Percentiles rank a stretch among this genome's conserved stretches.
Evolutionary conservation across 306 rosid genomes (phyloP).

Genomic region (Lathyrus tuberosus): DNA sequence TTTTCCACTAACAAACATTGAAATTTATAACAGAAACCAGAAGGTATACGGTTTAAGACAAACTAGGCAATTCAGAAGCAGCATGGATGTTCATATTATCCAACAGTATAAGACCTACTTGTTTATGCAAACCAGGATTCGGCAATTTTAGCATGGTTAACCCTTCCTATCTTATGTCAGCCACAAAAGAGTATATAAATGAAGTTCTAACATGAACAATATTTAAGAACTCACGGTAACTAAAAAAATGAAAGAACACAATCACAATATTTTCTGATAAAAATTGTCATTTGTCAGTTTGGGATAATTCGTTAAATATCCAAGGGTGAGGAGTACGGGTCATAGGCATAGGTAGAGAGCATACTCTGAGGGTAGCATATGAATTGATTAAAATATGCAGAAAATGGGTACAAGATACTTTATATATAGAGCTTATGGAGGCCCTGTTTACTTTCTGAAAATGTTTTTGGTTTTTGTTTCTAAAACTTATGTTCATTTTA

Average conservation of each 20-base stretch:
- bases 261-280: slow-evolving; percentile 2
- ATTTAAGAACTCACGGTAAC: slow-evolving; percentile 3
- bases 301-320: too few relatives aligned
- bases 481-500: too few relatives aligned
- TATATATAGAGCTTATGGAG: neutral
- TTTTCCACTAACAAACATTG: neutral
- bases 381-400: too few relatives aligned
- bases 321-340: too few relatives aligned
- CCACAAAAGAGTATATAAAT: slow-evolving; percentile 1
- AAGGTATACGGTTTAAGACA: neutral
- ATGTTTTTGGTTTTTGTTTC: too few relatives aligned
- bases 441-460: too few relatives aligned
- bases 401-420: neutral
- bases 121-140: neutral
- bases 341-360: too few relatives aligned
- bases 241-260: too few relatives aligned
- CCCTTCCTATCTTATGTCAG: slow-evolving; percentile 15
- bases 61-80: neutral
- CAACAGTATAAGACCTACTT: neutral
- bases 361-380: too few relatives aligned
- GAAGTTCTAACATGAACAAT: neutral
- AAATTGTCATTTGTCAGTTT: too few relatives aligned
- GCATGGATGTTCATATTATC: slow-evolving; percentile 5
- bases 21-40: neutral
- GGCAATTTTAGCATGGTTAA: neutral